Evolutionary conservation across 2,329 filamentous ascomycete genomes (phyloP).

Genomic region (Bipolaris bicolor): DNA sequence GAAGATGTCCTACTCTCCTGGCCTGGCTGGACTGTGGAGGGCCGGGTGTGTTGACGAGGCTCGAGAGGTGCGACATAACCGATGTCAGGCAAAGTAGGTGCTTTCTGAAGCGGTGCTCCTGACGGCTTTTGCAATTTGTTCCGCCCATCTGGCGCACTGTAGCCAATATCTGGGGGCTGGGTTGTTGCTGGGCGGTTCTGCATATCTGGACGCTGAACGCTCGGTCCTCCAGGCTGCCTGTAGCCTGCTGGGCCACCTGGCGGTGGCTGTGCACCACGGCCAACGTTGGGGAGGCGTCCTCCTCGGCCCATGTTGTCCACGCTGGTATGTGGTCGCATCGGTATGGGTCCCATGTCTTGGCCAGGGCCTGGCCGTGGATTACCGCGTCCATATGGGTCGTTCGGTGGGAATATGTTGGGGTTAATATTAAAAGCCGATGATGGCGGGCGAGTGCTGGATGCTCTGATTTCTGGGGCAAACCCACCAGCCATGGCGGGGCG

Average conservation of each 20-base stretch:
- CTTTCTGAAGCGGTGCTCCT: slow-evolving; percentile 37
- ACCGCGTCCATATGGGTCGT: slow-evolving; percentile 40
- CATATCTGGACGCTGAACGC: slow-evolving; percentile 44
- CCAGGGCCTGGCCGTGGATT: slow-evolving; percentile 33
- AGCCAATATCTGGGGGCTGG: slow-evolving; percentile 51
- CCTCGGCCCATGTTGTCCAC: slow-evolving; percentile 45
- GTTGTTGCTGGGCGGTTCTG: slow-evolving; percentile 49
- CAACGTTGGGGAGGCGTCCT: slow-evolving; percentile 38
- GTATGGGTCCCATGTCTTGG: slow-evolving; percentile 38
- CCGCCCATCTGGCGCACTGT: slow-evolving; percentile 52
- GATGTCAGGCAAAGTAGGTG: slow-evolving; percentile 44
- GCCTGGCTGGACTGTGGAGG: slow-evolving; percentile 43
- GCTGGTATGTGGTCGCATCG: slow-evolving; percentile 47
- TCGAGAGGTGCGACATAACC: slow-evolving; percentile 48
- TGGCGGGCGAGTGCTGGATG: slow-evolving; percentile 56
- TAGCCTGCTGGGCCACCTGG: slow-evolving; percentile 43
- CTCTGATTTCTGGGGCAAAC: slow-evolving; percentile 56
- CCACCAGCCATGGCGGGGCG: slow-evolving; percentile 46
- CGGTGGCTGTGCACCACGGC: slow-evolving; percentile 37
- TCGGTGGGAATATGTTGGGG: slow-evolving; percentile 50
- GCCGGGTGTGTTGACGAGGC: slow-evolving; percentile 43
- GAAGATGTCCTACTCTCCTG: slow-evolving; percentile 41
- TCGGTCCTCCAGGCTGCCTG: slow-evolving; percentile 48
- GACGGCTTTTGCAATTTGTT: slow-evolving; percentile 52
- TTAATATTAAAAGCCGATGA: slow-evolving; percentile 60